A percentile compares a stretch with the other conserved stretches of the same genome.
Conservation (phyloP, 2,329 filamentous ascomycete species). For the Davidsoniella australis region DNA sequence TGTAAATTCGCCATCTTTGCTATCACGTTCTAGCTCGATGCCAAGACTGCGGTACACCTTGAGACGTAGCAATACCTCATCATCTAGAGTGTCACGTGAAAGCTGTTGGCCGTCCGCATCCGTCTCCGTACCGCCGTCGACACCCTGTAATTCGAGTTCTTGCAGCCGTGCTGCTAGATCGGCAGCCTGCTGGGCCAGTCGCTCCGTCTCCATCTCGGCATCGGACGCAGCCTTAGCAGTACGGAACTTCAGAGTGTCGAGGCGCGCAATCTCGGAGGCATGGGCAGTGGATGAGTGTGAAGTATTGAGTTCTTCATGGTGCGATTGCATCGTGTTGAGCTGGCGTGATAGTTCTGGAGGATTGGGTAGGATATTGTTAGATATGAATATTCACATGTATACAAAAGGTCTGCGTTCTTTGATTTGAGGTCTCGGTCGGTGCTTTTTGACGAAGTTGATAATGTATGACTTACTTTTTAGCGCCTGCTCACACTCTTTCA, state of each 20-base stretch:
- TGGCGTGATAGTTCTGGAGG: slow-evolving; percentile 48
- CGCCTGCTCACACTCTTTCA: slow-evolving; percentile 49
- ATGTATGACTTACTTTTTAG: slow-evolving; percentile 35
- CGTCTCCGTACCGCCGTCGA: slow-evolving; percentile 44
- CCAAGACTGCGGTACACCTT: slow-evolving; percentile 84
- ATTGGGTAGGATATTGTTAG: neutral
- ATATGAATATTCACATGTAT: neutral
- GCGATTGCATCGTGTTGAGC: slow-evolving; percentile 54
- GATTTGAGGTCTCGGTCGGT: no score
- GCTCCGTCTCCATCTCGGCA: slow-evolving; percentile 84
- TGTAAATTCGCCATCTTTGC: slow-evolving; percentile 58
- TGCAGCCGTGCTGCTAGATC: slow-evolving; percentile 59
- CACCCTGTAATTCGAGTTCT: slow-evolving; percentile 71
- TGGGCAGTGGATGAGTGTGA: slow-evolving; percentile 65
- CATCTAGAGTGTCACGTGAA: slow-evolving; percentile 33
- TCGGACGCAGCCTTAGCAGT: slow-evolving; percentile 83
- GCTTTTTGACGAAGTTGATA: no score
- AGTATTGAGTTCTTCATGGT: slow-evolving; percentile 59
- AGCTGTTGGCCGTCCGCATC: slow-evolving; percentile 14
- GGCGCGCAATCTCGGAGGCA: slow-evolving; percentile 64
- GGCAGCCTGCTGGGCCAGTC: slow-evolving; percentile 62
- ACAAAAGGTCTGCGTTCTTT: no score
- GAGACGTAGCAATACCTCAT: slow-evolving; percentile 55
- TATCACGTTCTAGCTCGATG: slow-evolving; percentile 70
- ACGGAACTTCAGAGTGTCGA: slow-evolving; percentile 88